Percentiles rank a stretch among this genome's conserved stretches.
phyloP scores from a whole-genome alignment of 1,284 basidiomycete genomes.

The Trichosporon faecale region DNA sequence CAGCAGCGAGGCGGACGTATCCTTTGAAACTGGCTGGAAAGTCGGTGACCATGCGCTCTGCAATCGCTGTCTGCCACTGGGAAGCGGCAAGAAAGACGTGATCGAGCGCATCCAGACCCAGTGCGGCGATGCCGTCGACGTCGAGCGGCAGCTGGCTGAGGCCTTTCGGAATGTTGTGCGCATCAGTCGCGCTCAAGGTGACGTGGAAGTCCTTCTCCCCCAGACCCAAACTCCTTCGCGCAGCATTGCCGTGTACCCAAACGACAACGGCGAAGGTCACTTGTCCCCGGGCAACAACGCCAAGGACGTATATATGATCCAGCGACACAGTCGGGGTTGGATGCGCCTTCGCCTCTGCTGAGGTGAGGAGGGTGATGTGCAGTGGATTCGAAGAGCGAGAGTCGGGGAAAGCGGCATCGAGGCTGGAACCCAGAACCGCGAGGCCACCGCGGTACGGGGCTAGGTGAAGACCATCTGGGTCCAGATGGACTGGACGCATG shows the following conservation, averaged over 20 bases:
- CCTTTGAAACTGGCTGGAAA: neutral
- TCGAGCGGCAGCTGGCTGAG: neutral
- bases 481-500: neutral
- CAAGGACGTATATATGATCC: neutral
- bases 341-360: neutral
- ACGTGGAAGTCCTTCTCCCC: neutral
- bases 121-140: neutral
- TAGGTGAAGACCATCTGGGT: neutral
- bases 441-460: neutral
- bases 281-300: neutral
- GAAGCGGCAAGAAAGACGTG: neutral
- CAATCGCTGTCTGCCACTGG: neutral
- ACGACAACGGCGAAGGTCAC: neutral
- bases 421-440: neutral
- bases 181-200: neutral
- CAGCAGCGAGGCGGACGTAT: neutral
- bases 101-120: neutral
- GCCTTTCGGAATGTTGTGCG: neutral
- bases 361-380: neutral
- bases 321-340: neutral
- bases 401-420: neutral
- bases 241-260: neutral
- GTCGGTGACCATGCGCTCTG: neutral
- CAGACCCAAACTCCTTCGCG: neutral
- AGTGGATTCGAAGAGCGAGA: neutral